Base-by-base conservation (phyloP, 352 stramenopile genomes). In the Phytophthora citricola region DNA sequence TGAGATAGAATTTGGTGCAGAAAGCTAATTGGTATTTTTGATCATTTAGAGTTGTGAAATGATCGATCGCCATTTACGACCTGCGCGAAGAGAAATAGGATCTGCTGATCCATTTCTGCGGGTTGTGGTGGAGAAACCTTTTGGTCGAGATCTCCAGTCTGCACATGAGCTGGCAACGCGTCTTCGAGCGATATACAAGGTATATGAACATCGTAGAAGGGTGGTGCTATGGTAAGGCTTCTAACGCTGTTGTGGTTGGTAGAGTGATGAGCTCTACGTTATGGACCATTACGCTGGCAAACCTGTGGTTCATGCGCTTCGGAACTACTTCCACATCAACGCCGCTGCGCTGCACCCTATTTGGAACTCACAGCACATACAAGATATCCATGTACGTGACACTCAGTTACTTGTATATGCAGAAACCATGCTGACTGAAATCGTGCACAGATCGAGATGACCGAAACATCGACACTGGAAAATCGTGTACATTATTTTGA, bases 271-370 rank as follows among this genome's bases (percentile, higher is more conserved):
- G 56, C 68, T 95, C 27, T 87, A 88, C n/a, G 61, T 94, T n/a
- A 92, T 94, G 59, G 88, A 96, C 26, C 88, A 96, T 53, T 96
- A 94, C 59, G 79, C 91, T n/a, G 88, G 87, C 29, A 96, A 96
- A 47, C 54, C 58, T 2, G 82, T 74, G n/a, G 68, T 96, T 1
- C 82, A 83, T 15, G 79, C 76, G 0, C 73, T 94, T 26, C 44
- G 71, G 1, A 58, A 63, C 20, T 94, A 90, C 51, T 66, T 92
- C 0, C 61, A 66, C n/a, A 36, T 46, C 2, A 96, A 95, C 43
- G 46, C 51, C n/a, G 61, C 50, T 12, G 45, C 17, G 8, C 60
- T 90, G 3, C 66, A 56, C 20, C 58, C 63, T 1, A 34, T 78
- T 4, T 89, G 78, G 75, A 74, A 68, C 32, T 46, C 63, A 10